These are phyloP conservation scores for Fonsecaea pedrosoi DNA, from an alignment of 2,329 filamentous ascomycete genomes.

Conservation along the genomic window DNA sequence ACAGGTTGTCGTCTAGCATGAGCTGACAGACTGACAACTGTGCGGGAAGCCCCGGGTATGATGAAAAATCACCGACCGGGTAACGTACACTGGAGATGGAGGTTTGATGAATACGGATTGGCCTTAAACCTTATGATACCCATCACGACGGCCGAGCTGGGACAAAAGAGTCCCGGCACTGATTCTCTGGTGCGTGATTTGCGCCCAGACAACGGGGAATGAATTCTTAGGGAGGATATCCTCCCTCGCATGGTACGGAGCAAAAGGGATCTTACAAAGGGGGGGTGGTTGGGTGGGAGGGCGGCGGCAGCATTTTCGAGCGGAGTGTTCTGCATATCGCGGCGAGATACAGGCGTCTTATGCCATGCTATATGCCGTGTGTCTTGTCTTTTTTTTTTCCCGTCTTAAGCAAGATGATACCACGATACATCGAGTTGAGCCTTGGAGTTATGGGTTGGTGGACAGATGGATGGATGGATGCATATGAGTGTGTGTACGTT, in stretches of 20 bases:
- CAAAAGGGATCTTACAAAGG: background rate
- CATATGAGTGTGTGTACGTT: background rate
- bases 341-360: background rate
- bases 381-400: background rate
- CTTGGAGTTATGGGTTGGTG: background rate
- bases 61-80: background rate
- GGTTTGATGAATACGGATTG: slow-evolving; percentile 4
- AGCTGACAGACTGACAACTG: background rate
- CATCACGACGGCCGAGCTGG: background rate
- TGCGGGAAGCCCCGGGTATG: background rate
- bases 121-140: background rate
- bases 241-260: background rate
- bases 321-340: background rate
- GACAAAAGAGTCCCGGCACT: background rate
- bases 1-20: slow-evolving; percentile 31
- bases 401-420: slow-evolving; percentile 26
- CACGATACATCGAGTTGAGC: slow-evolving; percentile 31
- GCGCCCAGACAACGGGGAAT: background rate
- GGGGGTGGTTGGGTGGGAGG: background rate
- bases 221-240: background rate
- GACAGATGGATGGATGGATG: background rate
- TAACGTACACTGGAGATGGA: background rate
- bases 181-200: background rate
- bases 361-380: background rate
- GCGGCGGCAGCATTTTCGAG: background rate